These are phyloP conservation scores for Neurospora intermedia DNA, from an alignment of 495 filamentous ascomycete genomes.

Conservation along the genomic window DNA sequence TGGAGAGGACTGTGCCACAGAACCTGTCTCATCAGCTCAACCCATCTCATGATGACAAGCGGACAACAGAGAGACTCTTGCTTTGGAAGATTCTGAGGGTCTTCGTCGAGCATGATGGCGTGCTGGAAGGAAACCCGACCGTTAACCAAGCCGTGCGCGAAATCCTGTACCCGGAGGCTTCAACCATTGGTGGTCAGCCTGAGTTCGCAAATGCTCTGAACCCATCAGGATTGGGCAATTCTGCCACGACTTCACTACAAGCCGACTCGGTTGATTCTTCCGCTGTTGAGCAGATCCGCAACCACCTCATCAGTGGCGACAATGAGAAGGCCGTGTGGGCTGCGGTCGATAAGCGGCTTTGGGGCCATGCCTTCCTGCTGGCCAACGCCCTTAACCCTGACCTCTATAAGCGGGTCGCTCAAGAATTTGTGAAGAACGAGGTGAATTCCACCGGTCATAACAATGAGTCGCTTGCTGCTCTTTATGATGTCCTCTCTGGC, in stretches of 20 bases:
- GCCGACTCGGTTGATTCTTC: conserved; percentile 56
- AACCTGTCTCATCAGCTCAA: conserved; percentile 32
- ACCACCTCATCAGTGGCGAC: conserved; percentile 64
- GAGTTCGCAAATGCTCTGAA: conserved; percentile 25
- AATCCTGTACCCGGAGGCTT: conserved; percentile 54
- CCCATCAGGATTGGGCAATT: conserved; percentile 10
- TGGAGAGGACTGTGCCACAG: conserved; percentile 53
- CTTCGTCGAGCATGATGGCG: conserved; percentile 78
- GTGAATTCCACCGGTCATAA: conserved; percentile 67
- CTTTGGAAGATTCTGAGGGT: conserved; percentile 79
- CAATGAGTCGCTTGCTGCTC: conserved; percentile 72
- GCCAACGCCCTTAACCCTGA: conserved; percentile 61
- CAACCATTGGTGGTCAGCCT: conserved; percentile 15
- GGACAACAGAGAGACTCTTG: conserved; percentile 69
- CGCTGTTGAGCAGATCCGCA: conserved; percentile 58
- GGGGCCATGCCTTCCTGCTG: conserved; percentile 93
- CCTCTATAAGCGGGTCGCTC: conserved; percentile 80
- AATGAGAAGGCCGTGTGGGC: conserved; percentile 87
- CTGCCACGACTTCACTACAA: conserved; percentile 20
- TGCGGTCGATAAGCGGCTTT: conserved; percentile 86
- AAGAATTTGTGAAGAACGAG: conserved; percentile 89
- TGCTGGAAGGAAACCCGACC: conserved; percentile 59
- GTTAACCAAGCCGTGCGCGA: conserved; percentile 64
- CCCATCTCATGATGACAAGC: conserved; percentile 45
- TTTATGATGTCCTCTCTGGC: conserved; percentile 88